Evolutionary conservation across 257 asterid species (phyloP).

Genomic region (Solanum ahanhuiri): DNA sequence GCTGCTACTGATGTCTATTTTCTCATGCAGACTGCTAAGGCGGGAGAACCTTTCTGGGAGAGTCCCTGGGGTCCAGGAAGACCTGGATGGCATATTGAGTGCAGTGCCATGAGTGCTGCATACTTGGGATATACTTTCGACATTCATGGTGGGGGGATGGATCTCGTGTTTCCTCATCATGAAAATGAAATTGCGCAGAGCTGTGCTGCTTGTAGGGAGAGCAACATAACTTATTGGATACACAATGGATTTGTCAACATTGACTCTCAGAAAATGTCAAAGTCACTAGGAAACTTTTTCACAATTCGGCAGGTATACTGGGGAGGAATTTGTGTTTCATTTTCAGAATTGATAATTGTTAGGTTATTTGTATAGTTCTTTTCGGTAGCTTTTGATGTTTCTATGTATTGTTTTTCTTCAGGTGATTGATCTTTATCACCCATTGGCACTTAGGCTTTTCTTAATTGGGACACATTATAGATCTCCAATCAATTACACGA

Average conservation of each 20-base stretch:
- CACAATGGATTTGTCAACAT: slow-evolving; percentile 95
- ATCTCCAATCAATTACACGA: slow-evolving; percentile 88
- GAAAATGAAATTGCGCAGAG: slow-evolving; percentile 99
- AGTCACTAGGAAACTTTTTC: slow-evolving; percentile 95
- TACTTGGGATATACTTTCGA: slow-evolving; percentile 80
- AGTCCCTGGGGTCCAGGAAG: slow-evolving; percentile 99
- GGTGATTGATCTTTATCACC: slow-evolving; percentile 89
- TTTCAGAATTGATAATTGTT: not conserved
- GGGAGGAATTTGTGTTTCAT: not conserved
- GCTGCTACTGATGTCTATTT: not conserved
- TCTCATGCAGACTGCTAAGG: slow-evolving; percentile 81
- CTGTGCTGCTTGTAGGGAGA: slow-evolving; percentile 75
- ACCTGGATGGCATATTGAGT: slow-evolving; percentile 99
- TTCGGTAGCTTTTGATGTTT: not conserved
- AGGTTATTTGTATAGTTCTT: not conserved
- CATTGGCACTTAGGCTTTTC: slow-evolving; percentile 81
- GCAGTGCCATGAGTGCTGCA: slow-evolving; percentile 99
- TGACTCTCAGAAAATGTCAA: slow-evolving; percentile 93
- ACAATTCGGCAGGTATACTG: slow-evolving; percentile 74
- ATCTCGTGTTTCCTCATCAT: slow-evolving; percentile 93
- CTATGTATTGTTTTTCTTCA: slow-evolving; percentile 16
- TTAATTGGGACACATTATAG: slow-evolving; percentile 86
- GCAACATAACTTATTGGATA: slow-evolving; percentile 75
- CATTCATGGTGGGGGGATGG: slow-evolving; percentile 99
- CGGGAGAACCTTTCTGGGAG: slow-evolving; percentile 93